Percentiles rank a stretch among this genome's conserved stretches.
Evolutionary conservation across 805 yeast species (phyloP).

Genomic region (Myxozyma neotropica): DNA sequence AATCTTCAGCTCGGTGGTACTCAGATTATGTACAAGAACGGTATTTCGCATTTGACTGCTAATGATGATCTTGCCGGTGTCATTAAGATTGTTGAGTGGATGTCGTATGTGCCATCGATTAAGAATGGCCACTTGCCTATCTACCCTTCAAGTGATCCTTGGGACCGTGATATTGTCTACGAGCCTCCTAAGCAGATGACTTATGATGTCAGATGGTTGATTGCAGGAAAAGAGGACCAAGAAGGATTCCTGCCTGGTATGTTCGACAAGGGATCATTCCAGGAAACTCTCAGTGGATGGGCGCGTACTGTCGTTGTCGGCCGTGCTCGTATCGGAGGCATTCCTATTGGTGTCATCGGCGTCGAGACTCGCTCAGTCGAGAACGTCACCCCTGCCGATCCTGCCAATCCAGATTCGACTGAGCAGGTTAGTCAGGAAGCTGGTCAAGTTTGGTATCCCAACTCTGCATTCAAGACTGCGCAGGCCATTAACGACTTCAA

Average conservation of each 20-base stretch:
- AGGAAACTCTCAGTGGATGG: constrained; percentile 97
- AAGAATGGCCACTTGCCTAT: constrained; percentile 90
- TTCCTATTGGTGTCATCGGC: constrained; percentile 96
- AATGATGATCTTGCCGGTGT: constrained; percentile 96
- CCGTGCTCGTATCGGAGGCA: constrained; percentile 98
- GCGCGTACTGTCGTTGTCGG: constrained; percentile 98
- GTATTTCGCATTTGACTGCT: constrained; percentile 98
- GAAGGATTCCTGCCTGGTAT: constrained; percentile 75
- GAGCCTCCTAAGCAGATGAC: constrained; percentile 70
- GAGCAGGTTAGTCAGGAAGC: constrained; percentile 90
- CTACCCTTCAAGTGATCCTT: constrained; percentile 69
- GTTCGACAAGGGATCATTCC: constrained; percentile 91
- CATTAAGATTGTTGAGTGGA: constrained; percentile 91
- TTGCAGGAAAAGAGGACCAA: constrained; percentile 75
- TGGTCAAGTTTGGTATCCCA: constrained; percentile 99
- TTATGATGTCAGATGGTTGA: constrained; percentile 93
- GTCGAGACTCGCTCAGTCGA: constrained; percentile 92
- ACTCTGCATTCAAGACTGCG: constrained; percentile 98
- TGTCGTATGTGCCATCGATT: constrained; percentile 90
- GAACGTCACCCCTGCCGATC: constrained; percentile 93
- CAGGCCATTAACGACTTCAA: constrained; percentile 98
- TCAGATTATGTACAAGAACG: constrained; percentile 96
- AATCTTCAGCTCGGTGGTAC: constrained; percentile 99
- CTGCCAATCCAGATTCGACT: constrained; percentile 95
- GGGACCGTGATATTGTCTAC: constrained; percentile 93